These are phyloP conservation scores for Myxozyma neotropica DNA, from an alignment of 805 yeast species.

Conservation along the genomic window DNA sequence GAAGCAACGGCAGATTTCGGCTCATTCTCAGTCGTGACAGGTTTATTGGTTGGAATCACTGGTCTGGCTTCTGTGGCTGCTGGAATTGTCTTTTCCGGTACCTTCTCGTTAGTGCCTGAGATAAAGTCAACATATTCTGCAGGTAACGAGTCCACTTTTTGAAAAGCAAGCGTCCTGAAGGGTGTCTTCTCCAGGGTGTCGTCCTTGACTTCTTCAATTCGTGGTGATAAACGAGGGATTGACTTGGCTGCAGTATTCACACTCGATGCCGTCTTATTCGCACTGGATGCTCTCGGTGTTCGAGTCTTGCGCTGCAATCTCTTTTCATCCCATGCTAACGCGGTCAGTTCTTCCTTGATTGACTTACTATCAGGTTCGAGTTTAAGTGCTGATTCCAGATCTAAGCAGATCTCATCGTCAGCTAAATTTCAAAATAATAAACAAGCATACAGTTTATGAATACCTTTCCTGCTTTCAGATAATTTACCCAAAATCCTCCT, in stretches of 20 bases:
- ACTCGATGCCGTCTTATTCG: not conserved
- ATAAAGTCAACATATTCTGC: not conserved
- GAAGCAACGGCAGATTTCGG: not conserved
- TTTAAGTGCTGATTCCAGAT: constrained; percentile 19
- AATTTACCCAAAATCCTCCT: constrained; percentile 8
- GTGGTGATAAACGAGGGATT: not conserved
- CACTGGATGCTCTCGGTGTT: not conserved
- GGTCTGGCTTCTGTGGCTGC: not conserved
- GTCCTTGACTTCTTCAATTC: not conserved
- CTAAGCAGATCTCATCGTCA: constrained; percentile 6
- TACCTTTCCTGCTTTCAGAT: constrained; percentile 15
- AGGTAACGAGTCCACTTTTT: not conserved
- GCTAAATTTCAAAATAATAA: not conserved
- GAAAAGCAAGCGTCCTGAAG: not conserved
- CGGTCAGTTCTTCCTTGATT: constrained; percentile 19
- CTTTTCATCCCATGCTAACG: constrained; percentile 24
- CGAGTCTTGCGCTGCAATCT: not conserved
- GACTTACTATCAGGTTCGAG: constrained; percentile 20
- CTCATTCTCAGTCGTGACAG: not conserved
- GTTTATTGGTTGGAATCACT: not conserved
- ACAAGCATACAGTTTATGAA: not conserved
- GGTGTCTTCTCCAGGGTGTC: not conserved
- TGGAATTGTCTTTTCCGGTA: not conserved
- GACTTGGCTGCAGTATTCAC: too few species aligned
- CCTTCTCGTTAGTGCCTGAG: not conserved